These are phyloP conservation scores for Vigna radiata DNA, from an alignment of 306 rosid genomes.

Conservation along the genomic window DNA sequence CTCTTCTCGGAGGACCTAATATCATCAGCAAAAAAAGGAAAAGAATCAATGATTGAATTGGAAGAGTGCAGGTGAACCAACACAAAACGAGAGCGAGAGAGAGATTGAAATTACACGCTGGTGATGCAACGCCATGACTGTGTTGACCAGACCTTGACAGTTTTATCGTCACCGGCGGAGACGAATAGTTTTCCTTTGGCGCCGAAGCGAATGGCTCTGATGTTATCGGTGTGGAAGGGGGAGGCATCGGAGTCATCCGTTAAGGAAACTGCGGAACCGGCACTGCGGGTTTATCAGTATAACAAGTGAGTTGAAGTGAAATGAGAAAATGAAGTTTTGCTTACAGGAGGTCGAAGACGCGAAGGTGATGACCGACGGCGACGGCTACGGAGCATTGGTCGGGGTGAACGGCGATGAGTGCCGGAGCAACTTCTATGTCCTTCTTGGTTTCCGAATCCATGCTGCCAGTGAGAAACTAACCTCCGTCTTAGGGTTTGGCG, in stretches of 20 bases:
- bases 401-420: conserved; percentile 81
- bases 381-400: conserved; percentile 62
- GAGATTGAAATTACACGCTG: conserved; percentile 57
- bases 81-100: background rate
- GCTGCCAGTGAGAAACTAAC: background rate
- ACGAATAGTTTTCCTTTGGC: conserved; percentile 75
- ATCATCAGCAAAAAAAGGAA: background rate
- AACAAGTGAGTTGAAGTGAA: background rate
- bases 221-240: conserved; percentile 69
- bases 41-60: background rate
- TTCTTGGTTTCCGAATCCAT: conserved; percentile 59
- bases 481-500: conserved; percentile 52
- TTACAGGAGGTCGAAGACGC: conserved; percentile 83
- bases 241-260: conserved; percentile 51
- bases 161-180: conserved; percentile 93
- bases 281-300: conserved; percentile 49
- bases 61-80: background rate
- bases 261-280: conserved; percentile 60
- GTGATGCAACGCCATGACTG: conserved; percentile 77
- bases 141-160: conserved; percentile 82
- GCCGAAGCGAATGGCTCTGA: conserved; percentile 80
- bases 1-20: conserved; percentile 87
- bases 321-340: conserved; percentile 1
- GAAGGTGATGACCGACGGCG: conserved; percentile 84
- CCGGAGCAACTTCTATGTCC: conserved; percentile 80